These are phyloP conservation scores for Phytopythium ostracodes DNA, from an alignment of 352 stramenopile species.

Conservation along the genomic window DNA sequence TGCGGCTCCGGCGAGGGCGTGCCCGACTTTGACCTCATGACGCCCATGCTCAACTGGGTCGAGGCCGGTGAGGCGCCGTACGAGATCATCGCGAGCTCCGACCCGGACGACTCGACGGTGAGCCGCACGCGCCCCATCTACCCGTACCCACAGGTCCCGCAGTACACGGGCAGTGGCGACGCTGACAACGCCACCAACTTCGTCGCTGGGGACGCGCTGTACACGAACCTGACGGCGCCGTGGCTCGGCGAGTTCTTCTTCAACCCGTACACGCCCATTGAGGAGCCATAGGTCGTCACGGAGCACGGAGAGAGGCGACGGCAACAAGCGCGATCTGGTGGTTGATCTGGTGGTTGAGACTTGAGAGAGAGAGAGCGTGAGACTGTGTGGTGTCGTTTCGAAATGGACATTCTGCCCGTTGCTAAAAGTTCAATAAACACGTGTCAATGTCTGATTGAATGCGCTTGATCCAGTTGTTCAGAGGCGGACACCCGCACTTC, in stretches of 20 bases:
- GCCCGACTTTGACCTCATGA: conserved; percentile 35
- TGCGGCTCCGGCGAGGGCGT: conserved; percentile 35
- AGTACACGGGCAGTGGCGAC: conserved; percentile 15
- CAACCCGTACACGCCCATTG: conserved; percentile 14
- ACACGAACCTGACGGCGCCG: conserved; percentile 13
- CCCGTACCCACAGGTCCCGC: conserved; percentile 17
- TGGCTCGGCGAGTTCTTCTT: conserved; percentile 25
- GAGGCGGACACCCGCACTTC: too few relatives aligned
- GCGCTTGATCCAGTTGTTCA: too few relatives aligned
- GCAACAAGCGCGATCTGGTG: too few relatives aligned
- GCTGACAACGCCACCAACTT: conserved; percentile 16
- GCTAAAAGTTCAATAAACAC: too few relatives aligned
- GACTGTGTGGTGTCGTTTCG: too few relatives aligned
- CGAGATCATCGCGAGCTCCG: conserved; percentile 23
- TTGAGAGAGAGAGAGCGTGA: too few relatives aligned
- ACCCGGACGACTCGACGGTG: conserved; percentile 8
- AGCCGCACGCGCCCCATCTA: conserved; percentile 21
- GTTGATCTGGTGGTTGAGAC: too few relatives aligned
- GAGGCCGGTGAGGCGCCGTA: conserved; percentile 24
- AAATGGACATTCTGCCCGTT: too few relatives aligned
- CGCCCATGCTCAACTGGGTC: conserved; percentile 41
- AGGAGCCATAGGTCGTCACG: not conserved
- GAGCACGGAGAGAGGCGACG: not conserved
- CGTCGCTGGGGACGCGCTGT: conserved; percentile 14
- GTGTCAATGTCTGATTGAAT: too few relatives aligned